Base-by-base conservation (phyloP, 345 rosid genomes). In the Sonneratia caseolaris region DNA sequence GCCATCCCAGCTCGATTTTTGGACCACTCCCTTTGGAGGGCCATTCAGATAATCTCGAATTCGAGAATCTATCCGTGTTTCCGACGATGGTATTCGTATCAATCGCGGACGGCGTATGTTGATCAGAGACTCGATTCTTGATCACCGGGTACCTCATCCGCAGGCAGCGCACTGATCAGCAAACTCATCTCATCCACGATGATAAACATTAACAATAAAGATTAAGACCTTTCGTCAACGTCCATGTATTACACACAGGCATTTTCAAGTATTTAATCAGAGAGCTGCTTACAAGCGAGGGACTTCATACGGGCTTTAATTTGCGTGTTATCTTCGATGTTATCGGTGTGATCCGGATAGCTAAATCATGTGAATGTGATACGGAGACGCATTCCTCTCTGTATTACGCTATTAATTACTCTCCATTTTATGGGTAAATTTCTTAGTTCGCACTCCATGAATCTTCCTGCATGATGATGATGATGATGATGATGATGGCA, bases 21-120 rank as follows among this genome's bases (percentile, higher is more conserved):
- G 95, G 98, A 87, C 84, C 77, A 90, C 97, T 37, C 89, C 98
- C 80, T 91, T 85, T 75, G 95, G 97, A 76, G 98, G 95, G 77
- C 83, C 95, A 74, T 92, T 76, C 87, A 83, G 95, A 71, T 45
- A 40, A 38, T 64, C 45, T 36, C 38, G 45, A 37, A 36, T 27
- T 65, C 42, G 38, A 32, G 45, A 42, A 2, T 1, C 40, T 65
- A 19, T 19, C 4, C 18, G 18, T 13, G 51, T 21, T 53, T 53
- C 19, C 64, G 32, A 2, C 12, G 13, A 62, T 61, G 15, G 19
- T 55, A 55, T 55, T 3, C 18, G 45, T 21, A 19, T 55, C 7
- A 5, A 4, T 55, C 61, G 18, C 24, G 16, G 9, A 21, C 18
- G 19, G 24, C 13, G 6, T 19, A 7, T 15, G 32, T n/a, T 27